Evolutionary conservation across 2,329 filamentous ascomycete species (phyloP), one percentile per base, ranked within the genome.

Genomic region (Pseudofabraea citricarpa): DNA sequence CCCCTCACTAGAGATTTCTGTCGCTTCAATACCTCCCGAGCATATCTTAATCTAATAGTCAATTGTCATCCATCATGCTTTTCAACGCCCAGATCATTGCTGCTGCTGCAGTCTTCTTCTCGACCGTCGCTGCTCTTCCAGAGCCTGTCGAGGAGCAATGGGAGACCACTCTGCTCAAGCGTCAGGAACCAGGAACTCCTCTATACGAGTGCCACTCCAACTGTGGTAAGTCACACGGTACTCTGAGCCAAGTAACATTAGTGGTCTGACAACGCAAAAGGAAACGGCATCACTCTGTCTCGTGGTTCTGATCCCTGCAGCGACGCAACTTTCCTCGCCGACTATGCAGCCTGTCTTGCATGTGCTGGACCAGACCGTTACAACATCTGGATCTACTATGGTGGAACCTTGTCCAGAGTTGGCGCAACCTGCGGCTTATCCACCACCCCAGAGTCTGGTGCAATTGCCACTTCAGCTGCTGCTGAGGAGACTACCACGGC

Each of bases 341-440:
- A 49, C 41, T 55, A 55, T 33, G 41, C 27, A 2, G 46, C 45
- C 13, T 55, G 49, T 27, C 46, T 55, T 13, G 22, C 27, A 6
- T 55, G 53, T 18, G 43, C 53, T 29, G 53, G 52, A 12, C 47
- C 50, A 7, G 47, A 50, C 31, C 46, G 54, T 39, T 22, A 41
- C 5, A 41, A 55, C 23, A 55, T 55, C 40, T 55, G 53, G 52
- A 10, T 26, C 12, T 40, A 40, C 24, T 40, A 40, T 40, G 37
- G 37, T 15, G n/a, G 22, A 8, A 18, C 15, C 16, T 12, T 40
- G 22, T 26, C 37, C 13, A 13, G 9, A 7, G 24, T 21, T 9
- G 37, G n/a, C 2, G 22, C 15, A 1, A 23, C 37, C 10, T 40
- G 37, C 21, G 37, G 37, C n/a, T 40, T 19, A 5, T 16, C 13